Percentiles rank a stretch among this genome's conserved stretches.
Conservation (phyloP, 352 stramenopile genomes). For the Phytophthora kernoviae region DNA sequence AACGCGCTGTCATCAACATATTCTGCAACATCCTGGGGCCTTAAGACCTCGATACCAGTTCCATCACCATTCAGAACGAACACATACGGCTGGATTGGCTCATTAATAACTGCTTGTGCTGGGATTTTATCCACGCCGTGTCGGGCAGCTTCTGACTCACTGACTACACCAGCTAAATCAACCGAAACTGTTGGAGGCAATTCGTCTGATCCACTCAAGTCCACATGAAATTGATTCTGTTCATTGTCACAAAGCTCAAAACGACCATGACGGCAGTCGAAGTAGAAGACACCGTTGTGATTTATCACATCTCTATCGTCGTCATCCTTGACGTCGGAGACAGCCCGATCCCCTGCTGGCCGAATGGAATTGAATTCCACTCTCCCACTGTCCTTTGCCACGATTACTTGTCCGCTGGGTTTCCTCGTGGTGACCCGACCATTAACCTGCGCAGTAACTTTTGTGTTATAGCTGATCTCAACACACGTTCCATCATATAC, state of each 20-base stretch:
- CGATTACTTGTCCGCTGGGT: constrained; percentile 44
- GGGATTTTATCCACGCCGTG: constrained; percentile 60
- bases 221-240: constrained; percentile 67
- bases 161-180: constrained; percentile 69
- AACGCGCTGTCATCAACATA: constrained; percentile 20
- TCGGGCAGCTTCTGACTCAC: constrained; percentile 46
- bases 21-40: constrained; percentile 48
- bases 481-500: constrained; percentile 62
- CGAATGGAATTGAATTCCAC: constrained; percentile 52
- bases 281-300: constrained; percentile 77
- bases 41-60: constrained; percentile 61
- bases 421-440: constrained; percentile 60
- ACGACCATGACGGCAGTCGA: constrained; percentile 53
- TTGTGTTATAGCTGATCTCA: constrained; percentile 77
- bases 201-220: constrained; percentile 36
- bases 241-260: constrained; percentile 75
- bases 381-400: constrained; percentile 75
- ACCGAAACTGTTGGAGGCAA: constrained; percentile 34
- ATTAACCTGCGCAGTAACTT: constrained; percentile 77
- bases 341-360: not conserved
- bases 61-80: constrained; percentile 81
- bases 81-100: constrained; percentile 74
- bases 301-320: constrained; percentile 63
- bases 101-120: constrained; percentile 68
- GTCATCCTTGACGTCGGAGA: constrained; percentile 41